Percentiles rank a stretch among this genome's conserved stretches.
phyloP scores from a whole-genome alignment of 345 rosid genomes.

The Streptanthus diversifolius region DNA sequence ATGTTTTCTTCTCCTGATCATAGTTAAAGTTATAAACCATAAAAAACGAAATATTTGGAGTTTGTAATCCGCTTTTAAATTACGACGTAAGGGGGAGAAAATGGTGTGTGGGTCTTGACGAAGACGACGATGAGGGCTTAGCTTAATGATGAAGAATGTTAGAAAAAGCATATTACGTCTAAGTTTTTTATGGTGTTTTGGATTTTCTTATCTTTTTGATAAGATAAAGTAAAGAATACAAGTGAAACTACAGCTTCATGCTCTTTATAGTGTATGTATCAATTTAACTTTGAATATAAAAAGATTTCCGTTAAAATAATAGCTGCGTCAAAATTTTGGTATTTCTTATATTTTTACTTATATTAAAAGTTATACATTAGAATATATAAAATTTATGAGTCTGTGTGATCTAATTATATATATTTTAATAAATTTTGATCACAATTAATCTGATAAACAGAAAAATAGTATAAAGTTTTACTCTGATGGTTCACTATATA shows the following conservation, averaged over 20 bases:
- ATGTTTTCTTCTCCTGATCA: neutral
- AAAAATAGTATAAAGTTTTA: neutral
- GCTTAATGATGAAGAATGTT: slow-evolving; percentile 88
- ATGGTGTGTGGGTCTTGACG: slow-evolving; percentile 21
- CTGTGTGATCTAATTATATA: neutral
- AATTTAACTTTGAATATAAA: neutral
- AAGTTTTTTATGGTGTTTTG: slow-evolving; percentile 8
- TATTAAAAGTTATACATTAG: neutral
- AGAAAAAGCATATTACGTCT: slow-evolving; percentile 11
- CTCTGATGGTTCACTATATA: neutral
- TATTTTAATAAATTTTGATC: neutral
- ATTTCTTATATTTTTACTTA: neutral
- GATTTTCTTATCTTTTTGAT: slow-evolving; percentile 17
- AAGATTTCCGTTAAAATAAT: neutral
- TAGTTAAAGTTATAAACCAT: neutral
- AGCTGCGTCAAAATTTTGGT: neutral
- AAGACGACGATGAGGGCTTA: slow-evolving; percentile 43
- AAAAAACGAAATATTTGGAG: neutral
- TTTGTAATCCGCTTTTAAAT: neutral
- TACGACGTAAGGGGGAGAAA: neutral
- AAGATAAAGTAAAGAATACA: slow-evolving; percentile 31
- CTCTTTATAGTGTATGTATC: slow-evolving; percentile 2
- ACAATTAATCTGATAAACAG: neutral
- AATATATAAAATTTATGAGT: neutral
- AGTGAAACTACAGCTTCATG: slow-evolving; percentile 32